phyloP scores from a whole-genome alignment of 768 basidiomycete genomes.

The Botryobasidium botryosum region DNA sequence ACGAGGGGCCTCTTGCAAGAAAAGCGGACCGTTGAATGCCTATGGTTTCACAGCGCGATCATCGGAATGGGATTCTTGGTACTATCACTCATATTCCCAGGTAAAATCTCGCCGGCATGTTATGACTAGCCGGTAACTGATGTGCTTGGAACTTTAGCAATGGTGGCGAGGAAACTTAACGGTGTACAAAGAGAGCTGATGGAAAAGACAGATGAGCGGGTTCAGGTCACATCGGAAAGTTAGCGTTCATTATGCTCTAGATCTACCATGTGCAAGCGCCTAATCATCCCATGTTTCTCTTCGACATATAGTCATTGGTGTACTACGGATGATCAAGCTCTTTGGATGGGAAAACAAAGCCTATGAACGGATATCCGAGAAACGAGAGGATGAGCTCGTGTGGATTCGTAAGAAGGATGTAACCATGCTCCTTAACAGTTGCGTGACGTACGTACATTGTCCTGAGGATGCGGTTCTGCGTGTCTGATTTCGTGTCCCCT shows the following conservation, averaged over 20 bases:
- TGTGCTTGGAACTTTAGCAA: no score
- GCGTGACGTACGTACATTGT: constrained; percentile 28
- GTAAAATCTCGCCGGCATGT: no score
- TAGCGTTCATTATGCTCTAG: constrained; percentile 17
- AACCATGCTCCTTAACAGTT: constrained; percentile 29
- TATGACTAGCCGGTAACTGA: no score
- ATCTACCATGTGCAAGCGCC: neutral
- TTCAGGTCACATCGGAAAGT: constrained; percentile 46
- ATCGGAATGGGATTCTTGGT: constrained; percentile 38
- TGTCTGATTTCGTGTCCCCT: no score
- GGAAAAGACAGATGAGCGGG: constrained; percentile 38
- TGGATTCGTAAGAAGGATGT: constrained; percentile 37
- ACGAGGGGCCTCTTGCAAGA: neutral
- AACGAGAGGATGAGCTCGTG: constrained; percentile 42
- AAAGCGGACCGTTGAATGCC: no score
- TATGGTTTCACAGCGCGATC: constrained; percentile 25
- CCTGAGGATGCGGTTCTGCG: no score
- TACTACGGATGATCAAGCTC: constrained; percentile 50
- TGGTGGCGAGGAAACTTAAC: no score
- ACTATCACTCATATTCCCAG: constrained; percentile 38
- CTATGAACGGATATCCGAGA: constrained; percentile 32
- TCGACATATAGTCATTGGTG: constrained; percentile 28
- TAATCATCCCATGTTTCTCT: no score
- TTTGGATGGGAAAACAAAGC: constrained; percentile 39
- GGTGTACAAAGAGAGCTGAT: no score